A percentile compares a stretch with the other conserved stretches of the same genome.
Conservation (phyloP, 257 asterid genomes). For the Misopates orontium region DNA sequence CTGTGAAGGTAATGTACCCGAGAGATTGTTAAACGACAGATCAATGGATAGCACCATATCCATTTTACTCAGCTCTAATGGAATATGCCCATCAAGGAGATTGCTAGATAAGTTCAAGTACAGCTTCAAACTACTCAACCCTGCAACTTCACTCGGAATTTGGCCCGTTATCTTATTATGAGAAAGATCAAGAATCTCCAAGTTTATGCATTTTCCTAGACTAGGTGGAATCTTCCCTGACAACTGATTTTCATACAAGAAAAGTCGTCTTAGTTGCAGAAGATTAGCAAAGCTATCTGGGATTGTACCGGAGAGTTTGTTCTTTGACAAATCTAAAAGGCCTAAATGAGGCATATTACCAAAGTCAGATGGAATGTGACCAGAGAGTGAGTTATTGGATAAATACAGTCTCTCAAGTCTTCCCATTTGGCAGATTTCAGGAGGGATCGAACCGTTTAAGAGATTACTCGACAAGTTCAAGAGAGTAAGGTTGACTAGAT, state of each 20-base stretch:
- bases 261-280: slow-evolving; percentile 60
- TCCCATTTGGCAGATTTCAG: slow-evolving; percentile 49
- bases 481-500: slow-evolving; percentile 61
- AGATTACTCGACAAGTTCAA: slow-evolving; percentile 70
- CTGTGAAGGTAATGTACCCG: slow-evolving; percentile 61
- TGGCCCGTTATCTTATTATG: slow-evolving; percentile 55
- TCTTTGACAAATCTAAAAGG: slow-evolving; percentile 70
- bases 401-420: slow-evolving; percentile 65
- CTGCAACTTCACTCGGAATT: slow-evolving; percentile 71
- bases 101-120: slow-evolving; percentile 72
- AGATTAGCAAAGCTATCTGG: slow-evolving; percentile 65
- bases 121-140: slow-evolving; percentile 60
- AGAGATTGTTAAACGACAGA: slow-evolving; percentile 59
- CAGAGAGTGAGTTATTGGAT: slow-evolving; percentile 59
- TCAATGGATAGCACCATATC: slow-evolving; percentile 78
- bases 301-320: slow-evolving; percentile 67
- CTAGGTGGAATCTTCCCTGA: slow-evolving; percentile 65
- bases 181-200: slow-evolving; percentile 80
- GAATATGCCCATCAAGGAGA: slow-evolving; percentile 56
- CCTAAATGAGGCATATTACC: slow-evolving; percentile 73
- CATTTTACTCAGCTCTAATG: slow-evolving; percentile 74
- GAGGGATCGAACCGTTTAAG: slow-evolving; percentile 64
- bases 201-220: slow-evolving; percentile 60
- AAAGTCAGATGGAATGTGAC: slow-evolving; percentile 52
- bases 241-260: slow-evolving; percentile 51